Base-by-base conservation (phyloP, 139 green algal species). In the Chlamydomonas schloesseri region DNA sequence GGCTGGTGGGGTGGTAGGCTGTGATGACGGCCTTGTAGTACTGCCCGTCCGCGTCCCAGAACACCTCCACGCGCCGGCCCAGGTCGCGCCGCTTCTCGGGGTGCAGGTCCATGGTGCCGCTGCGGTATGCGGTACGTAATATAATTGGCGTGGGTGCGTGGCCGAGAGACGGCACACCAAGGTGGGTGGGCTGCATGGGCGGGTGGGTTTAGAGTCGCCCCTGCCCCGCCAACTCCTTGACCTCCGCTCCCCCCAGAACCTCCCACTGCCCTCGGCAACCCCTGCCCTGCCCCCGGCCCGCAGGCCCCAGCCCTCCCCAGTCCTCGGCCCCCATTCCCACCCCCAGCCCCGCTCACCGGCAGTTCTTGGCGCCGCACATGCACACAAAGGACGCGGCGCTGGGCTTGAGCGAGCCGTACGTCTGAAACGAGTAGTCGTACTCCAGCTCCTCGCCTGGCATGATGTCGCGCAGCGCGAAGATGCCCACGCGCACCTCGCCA, bases 381-480 rank as follows among this genome's bases (percentile, higher is more conserved):
- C 92, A 97, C 31, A 78, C 70, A 84, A 96, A 95, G 64, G 76
- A 72, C 1, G 72, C 82, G 0, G 83, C 67, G 26, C 79, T 72
- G 58, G 81, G 88, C 50, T 89, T 87, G 31, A 87, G 8, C 31
- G 72, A 69, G 37, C 93, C 91, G 47, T 94, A 93, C 62, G 95
- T 89, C 79, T 93, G 82, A 79, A 97, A 97, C 81, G 96, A 96
- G 90, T 98, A 98, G 90, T 98, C 94, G 73, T 98, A 98, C 1
- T 89, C 94, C 24, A 98, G 92, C 94, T 98, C 96, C 83, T 98
- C 94, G 18, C 91, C 91, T 3, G 71, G 57, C 1, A 47, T 18
- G 36, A 98, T 96, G 71, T 90, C 73, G 20, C 91, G 90, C 76
- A 90, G 94, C 1, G 95, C 91, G 87, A 96, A 98, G 82, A 98